Conservation (phyloP, 371 early-diverging fungal species). For the Syncephalis fuscata region DNA sequence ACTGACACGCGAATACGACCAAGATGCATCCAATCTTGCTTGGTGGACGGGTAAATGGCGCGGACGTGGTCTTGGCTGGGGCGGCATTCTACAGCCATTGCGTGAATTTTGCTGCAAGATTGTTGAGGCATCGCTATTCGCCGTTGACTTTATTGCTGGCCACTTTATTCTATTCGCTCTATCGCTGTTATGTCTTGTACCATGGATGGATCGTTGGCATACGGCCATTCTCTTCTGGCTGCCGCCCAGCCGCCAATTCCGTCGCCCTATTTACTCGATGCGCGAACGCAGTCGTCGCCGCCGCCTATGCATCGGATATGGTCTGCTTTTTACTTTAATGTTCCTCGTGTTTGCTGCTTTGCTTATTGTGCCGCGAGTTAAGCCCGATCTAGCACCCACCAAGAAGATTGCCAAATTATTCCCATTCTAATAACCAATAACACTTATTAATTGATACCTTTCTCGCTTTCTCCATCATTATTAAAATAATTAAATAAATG, state of each 20-base stretch:
- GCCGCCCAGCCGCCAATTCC: slow-evolving; percentile 59
- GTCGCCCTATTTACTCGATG: slow-evolving; percentile 57
- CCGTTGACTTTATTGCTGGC: slow-evolving; percentile 58
- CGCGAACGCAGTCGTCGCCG: slow-evolving; percentile 36
- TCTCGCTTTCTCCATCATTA: too few species aligned
- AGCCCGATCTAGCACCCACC: too few species aligned
- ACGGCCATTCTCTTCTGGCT: slow-evolving; percentile 79
- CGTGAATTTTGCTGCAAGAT: slow-evolving; percentile 74
- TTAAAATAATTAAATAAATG: too few species aligned
- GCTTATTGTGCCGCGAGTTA: slow-evolving; percentile 28
- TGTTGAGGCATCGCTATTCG: slow-evolving; percentile 71
- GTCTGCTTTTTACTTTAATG: slow-evolving; percentile 42
- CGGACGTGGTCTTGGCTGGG: slow-evolving; percentile 54
- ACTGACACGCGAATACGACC: slow-evolving; percentile 65
- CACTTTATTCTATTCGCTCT: slow-evolving; percentile 57
- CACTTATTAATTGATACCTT: too few species aligned
- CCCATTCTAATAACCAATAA: too few species aligned
- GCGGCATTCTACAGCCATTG: slow-evolving; percentile 48
- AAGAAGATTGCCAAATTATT: too few species aligned
- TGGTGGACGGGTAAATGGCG: slow-evolving; percentile 90
- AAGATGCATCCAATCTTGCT: slow-evolving; percentile 63
- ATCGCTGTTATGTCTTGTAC: slow-evolving; percentile 49
- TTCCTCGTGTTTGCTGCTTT: slow-evolving; percentile 33
- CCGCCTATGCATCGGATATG: slow-evolving; percentile 42
- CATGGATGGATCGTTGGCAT: slow-evolving; percentile 57